Base-by-base conservation (phyloP, 192 early-diverging fungal species). In the Coemansia sp. region DNA sequence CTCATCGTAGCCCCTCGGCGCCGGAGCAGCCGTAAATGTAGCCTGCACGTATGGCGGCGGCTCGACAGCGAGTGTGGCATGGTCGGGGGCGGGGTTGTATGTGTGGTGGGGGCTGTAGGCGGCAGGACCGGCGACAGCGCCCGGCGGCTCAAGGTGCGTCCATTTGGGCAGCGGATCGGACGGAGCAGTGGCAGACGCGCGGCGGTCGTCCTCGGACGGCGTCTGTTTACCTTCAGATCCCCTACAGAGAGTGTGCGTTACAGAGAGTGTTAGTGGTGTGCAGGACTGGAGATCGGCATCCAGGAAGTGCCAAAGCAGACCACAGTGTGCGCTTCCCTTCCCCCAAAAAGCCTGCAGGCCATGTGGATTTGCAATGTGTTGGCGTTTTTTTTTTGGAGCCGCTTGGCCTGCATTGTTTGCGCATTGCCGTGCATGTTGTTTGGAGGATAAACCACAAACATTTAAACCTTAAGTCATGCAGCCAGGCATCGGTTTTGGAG, bases 191-290 rank as follows among this genome's bases (percentile, higher is more conserved):
- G 32, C 56, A 19, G 66, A 42, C 4, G 43, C 50, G 54, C 54
- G 70, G 10, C 56, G 70, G 17, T 71, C 75, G 46, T 77, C 75
- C 25, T 61, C 70, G n/a, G 62, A 57, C 8, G 75, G 70, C 13
- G 70, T 65, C 49, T 29, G 62, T 33, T 66, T 77, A 2, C 65
- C 70, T 13, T 77, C 70, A 1, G 75, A 69, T 14, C 38, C 65
- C n/a, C 75, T 77, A 77, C 60, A 63, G 48, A 50, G 17, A 46
- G 43, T 15, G n/a, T 5, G 48, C 0, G 22, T 6, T 7, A 20
- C 48, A 50, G 48, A 23, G 7, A 50, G 20, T 23, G 22, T 50
- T 50, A 50, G 48, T 23, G 22, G 22, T 20, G 20, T 50, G 48
- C 48, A 23, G 2, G 19, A 20, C 19, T 46, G 20, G 19, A 9